phyloP scores from a whole-genome alignment of 768 basidiomycete species.

The Boletales sp. region DNA sequence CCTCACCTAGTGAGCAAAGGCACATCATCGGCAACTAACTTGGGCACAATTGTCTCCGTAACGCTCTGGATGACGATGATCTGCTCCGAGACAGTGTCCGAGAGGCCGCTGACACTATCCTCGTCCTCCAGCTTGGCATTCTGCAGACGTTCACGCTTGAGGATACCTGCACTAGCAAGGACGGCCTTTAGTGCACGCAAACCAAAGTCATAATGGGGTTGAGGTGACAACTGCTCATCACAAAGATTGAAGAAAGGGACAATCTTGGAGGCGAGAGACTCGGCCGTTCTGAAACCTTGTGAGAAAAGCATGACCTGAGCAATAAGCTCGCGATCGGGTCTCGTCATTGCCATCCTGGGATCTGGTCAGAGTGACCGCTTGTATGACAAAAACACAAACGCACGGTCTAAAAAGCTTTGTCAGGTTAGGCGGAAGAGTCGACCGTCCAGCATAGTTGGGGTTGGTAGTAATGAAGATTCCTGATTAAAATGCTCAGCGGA shows the following conservation, averaged over 20 bases:
- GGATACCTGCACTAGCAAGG: constrained; percentile 92
- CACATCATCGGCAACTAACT: constrained; percentile 96
- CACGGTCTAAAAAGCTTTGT: constrained; percentile 93
- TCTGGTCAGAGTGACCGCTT: constrained; percentile 7
- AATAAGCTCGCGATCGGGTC: constrained; percentile 96
- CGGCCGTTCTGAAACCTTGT: constrained; percentile 97
- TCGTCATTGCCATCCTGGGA: constrained; percentile 95
- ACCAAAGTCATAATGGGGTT: constrained; percentile 99
- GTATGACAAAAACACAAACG: constrained; percentile 27
- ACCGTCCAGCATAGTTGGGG: constrained; percentile 97
- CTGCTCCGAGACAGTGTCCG: constrained; percentile 80
- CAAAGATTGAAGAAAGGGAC: constrained; percentile 99
- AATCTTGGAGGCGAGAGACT: constrained; percentile 95
- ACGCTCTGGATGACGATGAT: constrained; percentile 98
- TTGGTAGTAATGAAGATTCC: constrained; percentile 99
- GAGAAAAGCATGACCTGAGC: constrained; percentile 99
- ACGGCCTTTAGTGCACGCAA: constrained; percentile 96
- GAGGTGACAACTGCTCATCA: constrained; percentile 92
- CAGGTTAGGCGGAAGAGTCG: constrained; percentile 80
- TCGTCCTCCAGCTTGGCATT: constrained; percentile 36
- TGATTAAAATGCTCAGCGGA: constrained; percentile 26
- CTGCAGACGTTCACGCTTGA: constrained; percentile 87
- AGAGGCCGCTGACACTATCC: constrained; percentile 50
- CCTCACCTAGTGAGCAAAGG: constrained; percentile 85
- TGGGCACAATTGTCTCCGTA: constrained; percentile 97